Percentiles rank a stretch among this genome's conserved stretches.
These are phyloP conservation scores for Leonotis leonurus DNA, from an alignment of 257 asterid genomes.

Conservation along the genomic window DNA sequence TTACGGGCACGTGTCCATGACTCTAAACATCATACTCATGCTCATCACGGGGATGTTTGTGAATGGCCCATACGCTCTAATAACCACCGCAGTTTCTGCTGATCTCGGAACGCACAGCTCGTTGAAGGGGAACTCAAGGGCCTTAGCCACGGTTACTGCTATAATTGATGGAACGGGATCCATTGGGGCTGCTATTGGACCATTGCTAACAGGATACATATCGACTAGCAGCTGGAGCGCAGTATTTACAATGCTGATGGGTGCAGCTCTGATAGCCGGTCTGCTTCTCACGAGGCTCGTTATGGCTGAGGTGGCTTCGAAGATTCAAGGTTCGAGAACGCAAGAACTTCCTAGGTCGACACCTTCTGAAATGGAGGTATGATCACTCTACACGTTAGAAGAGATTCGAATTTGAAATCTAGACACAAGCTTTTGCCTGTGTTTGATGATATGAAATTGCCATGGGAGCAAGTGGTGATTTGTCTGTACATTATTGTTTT, in stretches of 20 bases:
- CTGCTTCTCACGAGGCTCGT: constrained; percentile 78
- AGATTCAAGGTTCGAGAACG: constrained; percentile 41
- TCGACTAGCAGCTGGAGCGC: constrained; percentile 85
- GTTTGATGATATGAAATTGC: too few species aligned
- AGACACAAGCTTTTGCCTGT: too few species aligned
- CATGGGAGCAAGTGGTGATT: too few species aligned
- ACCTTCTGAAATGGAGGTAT: constrained; percentile 38
- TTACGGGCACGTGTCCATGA: constrained; percentile 74
- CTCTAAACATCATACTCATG: constrained; percentile 65
- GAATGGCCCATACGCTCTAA: constrained; percentile 92
- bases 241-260: constrained; percentile 89
- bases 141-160: constrained; percentile 90
- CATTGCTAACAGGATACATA: constrained; percentile 79
- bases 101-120: constrained; percentile 95
- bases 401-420: too few species aligned
- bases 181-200: constrained; percentile 95
- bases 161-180: constrained; percentile 98
- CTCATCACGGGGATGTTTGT: constrained; percentile 75
- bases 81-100: constrained; percentile 96
- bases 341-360: constrained; percentile 24
- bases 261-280: constrained; percentile 75
- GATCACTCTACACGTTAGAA: too few species aligned
- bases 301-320: constrained; percentile 67
- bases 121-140: constrained; percentile 76
- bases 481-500: too few species aligned